Conservation (phyloP, 768 basidiomycete species). For the Hericium rajendrae region DNA sequence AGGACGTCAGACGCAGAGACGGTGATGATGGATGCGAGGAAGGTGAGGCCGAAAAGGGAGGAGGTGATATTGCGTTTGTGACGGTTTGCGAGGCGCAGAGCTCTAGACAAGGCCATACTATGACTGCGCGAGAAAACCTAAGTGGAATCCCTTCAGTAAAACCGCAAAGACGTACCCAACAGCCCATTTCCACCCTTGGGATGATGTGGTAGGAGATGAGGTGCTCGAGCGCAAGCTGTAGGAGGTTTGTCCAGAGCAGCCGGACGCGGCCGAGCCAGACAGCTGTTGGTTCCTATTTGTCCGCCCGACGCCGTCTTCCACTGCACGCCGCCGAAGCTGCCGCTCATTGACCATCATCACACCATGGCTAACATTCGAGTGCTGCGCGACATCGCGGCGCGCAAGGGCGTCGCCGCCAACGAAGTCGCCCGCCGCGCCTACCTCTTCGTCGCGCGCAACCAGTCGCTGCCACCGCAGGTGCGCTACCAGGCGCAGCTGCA, state of each 20-base stretch:
- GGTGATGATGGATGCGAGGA: conserved; percentile 67
- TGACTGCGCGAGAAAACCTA: conserved; percentile 10
- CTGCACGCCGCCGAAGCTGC: not conserved
- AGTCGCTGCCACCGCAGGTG: conserved; percentile 76
- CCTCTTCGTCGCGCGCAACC: conserved; percentile 88
- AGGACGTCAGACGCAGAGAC: conserved; percentile 73
- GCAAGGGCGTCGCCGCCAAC: conserved; percentile 56
- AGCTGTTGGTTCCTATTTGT: not conserved
- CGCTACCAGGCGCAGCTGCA: conserved; percentile 93
- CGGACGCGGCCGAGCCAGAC: not conserved
- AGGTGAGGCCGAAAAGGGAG: conserved; percentile 72
- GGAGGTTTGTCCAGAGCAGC: not conserved
- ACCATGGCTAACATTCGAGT: conserved; percentile 37
- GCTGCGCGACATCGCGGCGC: conserved; percentile 72
- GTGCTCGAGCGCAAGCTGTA: not conserved
- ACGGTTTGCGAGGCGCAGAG: conserved; percentile 42
- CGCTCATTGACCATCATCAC: not conserved
- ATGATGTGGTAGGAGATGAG: not conserved
- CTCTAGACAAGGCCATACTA: conserved; percentile 51
- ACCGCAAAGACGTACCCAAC: not conserved
- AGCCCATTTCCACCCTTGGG: not conserved
- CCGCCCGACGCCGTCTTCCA: not conserved
- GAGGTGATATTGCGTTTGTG: conserved; percentile 68
- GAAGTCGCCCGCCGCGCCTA: conserved; percentile 86
- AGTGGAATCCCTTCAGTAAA: not conserved